A percentile compares a stretch with the other conserved stretches of the same genome.
These are phyloP conservation scores for Magnaporthales sp. DNA, from an alignment of 2,329 filamentous ascomycete species.

Conservation along the genomic window DNA sequence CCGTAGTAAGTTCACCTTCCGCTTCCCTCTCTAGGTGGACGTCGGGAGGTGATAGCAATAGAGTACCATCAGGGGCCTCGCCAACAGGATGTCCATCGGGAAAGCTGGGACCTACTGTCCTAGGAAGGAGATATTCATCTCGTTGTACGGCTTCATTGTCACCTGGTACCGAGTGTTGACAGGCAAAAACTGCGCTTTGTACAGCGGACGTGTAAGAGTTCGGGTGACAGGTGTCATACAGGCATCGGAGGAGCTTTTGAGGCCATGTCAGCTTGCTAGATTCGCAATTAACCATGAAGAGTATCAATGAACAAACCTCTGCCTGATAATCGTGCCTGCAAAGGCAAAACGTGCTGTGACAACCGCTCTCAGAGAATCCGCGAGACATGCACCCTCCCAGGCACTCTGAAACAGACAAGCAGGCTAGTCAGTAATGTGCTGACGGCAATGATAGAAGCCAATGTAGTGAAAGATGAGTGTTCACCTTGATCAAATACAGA, in stretches of 20 bases:
- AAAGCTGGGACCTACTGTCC: background rate
- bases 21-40: background rate
- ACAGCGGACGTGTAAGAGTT: conserved; percentile 1
- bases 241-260: conserved; percentile 4
- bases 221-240: conserved; percentile 3
- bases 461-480: background rate
- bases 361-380: background rate
- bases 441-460: background rate
- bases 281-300: background rate
- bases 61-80: background rate
- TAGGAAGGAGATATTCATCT: background rate
- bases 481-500: background rate
- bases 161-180: background rate
- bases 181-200: background rate
- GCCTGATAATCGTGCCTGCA: background rate
- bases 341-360: conserved; percentile 1
- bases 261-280: background rate
- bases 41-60: background rate
- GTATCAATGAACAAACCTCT: background rate
- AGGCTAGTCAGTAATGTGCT: background rate
- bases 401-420: background rate
- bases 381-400: background rate
- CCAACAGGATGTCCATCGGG: background rate
- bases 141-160: background rate
- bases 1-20: background rate